Evolutionary conservation across 257 asterid species (phyloP), one percentile per base, ranked within the genome.

Genomic region (Nicotiana obtusifolia): DNA sequence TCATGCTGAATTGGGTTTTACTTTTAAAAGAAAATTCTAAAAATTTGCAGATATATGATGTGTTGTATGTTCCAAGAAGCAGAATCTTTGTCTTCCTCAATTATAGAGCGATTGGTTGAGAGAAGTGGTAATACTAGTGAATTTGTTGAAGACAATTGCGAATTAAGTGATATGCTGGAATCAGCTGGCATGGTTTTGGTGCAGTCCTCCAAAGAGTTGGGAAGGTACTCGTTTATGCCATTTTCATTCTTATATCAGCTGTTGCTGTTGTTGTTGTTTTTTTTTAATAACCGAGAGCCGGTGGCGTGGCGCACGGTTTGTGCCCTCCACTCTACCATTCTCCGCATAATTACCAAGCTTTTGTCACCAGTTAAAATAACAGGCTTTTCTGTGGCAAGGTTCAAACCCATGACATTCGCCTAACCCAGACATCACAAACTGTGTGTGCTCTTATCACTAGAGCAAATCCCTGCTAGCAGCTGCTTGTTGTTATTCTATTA

Each of bases 131-230:
- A 68, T 22, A 52, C 15, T 35, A 80, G 73, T 71, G 79, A 54
- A 30, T 56, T 62, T 59, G 69, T 77, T 37, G 81, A 80, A 65
- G 86, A 86, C 80, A 64, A 59, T 76, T 80, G 78, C 82, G 94
- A 89, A 44, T 81, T 89, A 84, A 85, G 75, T 56, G 95, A 89
- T 69, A 86, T 90, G 97, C 80, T 89, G 90, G 97, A 92, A 88
- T 91, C 98, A 65, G 92, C 97, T 44, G 98, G 93, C 26, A 95
- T 95, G 99, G 93, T 92, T 84, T 82, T 93, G 75, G 99, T 91
- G 56, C 99, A 93, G 84, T 93, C 99, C 77, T 82, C 85, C 88
- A 89, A 89, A 77, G 91, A 89, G 73, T 85, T 87, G 60, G 85
- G 86, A 79, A 92, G 98, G 99, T 95, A 78, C 49, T 80, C 16